Evolutionary conservation across 2,329 filamentous ascomycete species (phyloP), one percentile per base, ranked within the genome.

Genomic region (Pestalotiopsis sp.): DNA sequence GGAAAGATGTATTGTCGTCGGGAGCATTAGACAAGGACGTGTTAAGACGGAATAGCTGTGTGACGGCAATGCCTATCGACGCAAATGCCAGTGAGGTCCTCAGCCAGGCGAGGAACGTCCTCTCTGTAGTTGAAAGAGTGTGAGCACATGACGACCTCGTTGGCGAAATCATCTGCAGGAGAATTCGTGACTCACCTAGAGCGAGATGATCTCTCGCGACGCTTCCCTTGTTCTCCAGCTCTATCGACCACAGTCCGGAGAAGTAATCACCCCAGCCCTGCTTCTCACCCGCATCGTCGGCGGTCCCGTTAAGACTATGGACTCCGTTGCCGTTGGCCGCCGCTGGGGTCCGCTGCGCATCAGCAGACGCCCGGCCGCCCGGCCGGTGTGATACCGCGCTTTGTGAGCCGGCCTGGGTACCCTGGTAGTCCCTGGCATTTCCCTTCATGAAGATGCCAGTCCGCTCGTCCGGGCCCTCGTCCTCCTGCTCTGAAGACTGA

Each of bases 81-180:
- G 93, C 92, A 76, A 96, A 96, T 27, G 92, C 90, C 45, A 96
- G 86, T 2, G 92, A 94, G 2, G 93, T 96, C 65, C 93, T 88
- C 58, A 96, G 86, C 93, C 93, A 96, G 67, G 93, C 93, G 39
- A 96, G 88, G 79, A 95, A 96, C 0, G 93, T 96, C 23, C 93
- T 88, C 80, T 96, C 93, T 94, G 72, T 63, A 61, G 27, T 59
- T 25, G 23, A 17, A 63, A 45, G 11, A 59, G 14, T 59, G 11
- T 27, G 57, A 25, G 23, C 57, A 6, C 23, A 9, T 14, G 4
- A 23, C 20, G 55, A 12, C 4, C 13, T n/a, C 45, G 7, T 11
- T 12, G 17, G 20, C 14, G 17, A n/a, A 3, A 52, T 9, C 7
- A 9, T 59, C 25, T 3, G 57, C n/a, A n/a, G 25, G 14, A 2